Evolutionary conservation across 108 stramenopile genomes (phyloP).

Genomic region (Skeletonema costatum): DNA sequence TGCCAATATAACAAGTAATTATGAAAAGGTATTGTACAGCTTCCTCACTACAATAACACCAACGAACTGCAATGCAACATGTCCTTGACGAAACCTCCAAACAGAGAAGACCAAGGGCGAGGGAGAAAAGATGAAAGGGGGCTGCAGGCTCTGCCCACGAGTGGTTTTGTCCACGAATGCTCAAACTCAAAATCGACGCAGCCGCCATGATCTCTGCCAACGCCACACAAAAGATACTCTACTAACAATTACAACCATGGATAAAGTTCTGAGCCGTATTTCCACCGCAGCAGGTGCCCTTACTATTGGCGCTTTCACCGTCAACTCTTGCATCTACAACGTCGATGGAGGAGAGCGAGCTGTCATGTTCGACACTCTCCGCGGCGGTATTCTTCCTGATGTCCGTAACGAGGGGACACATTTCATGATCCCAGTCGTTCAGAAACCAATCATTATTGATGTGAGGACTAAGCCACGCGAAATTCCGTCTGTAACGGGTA

Average conservation of each 20-base stretch:
- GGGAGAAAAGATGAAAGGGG: neutral
- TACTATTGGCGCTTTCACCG: constrained; percentile 81
- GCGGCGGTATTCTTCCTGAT: constrained; percentile 91
- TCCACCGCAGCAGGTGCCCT: constrained; percentile 69
- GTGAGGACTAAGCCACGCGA: constrained; percentile 95
- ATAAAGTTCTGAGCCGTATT: constrained; percentile 61
- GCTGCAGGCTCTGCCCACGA: neutral
- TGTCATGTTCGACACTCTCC: constrained; percentile 97
- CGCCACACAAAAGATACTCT: neutral
- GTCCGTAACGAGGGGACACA: constrained; percentile 97
- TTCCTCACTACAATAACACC: neutral
- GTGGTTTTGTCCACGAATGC: neutral
- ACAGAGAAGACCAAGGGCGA: too few species aligned
- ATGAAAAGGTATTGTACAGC: neutral
- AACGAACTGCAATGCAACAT: too few species aligned
- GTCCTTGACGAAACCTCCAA: too few species aligned
- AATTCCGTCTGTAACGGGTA: constrained; percentile 96
- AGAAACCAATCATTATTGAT: constrained; percentile 95
- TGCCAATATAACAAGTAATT: constrained; percentile 15
- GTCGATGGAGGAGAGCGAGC: constrained; percentile 99
- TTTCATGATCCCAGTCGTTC: constrained; percentile 85
- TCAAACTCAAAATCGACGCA: too few species aligned
- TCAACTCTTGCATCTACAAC: constrained; percentile 86
- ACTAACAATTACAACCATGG: constrained; percentile 31
- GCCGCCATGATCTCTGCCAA: neutral